Conservation (phyloP, 2,329 filamentous ascomycete genomes). For the Pseudopyrenochaeta lycopersici region DNA sequence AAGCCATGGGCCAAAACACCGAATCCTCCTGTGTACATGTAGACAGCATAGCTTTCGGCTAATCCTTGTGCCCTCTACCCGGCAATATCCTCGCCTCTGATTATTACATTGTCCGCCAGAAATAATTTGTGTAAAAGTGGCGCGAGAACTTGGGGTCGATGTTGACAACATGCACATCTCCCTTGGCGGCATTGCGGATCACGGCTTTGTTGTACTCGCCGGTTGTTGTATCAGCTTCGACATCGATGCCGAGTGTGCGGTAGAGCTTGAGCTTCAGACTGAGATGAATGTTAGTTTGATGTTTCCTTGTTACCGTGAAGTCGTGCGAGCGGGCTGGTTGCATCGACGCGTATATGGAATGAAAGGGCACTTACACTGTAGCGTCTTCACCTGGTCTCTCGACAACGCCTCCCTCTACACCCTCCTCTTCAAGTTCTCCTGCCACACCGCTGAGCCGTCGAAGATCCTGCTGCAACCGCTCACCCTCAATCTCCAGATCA, state of each 20-base stretch:
- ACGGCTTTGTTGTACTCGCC: slow-evolving; percentile 88
- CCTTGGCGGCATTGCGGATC: slow-evolving; percentile 83
- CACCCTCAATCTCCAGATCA: slow-evolving; percentile 93
- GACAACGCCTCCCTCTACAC: slow-evolving; percentile 75
- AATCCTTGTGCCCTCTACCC: not conserved
- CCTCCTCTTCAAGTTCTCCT: slow-evolving; percentile 85
- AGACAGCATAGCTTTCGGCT: not conserved
- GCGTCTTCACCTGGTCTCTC: slow-evolving; percentile 61
- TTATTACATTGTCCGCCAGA: slow-evolving; percentile 82
- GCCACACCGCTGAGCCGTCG: slow-evolving; percentile 78
- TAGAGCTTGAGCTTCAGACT: slow-evolving; percentile 89
- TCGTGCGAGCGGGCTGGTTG: too few relatives aligned
- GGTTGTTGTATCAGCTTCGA: slow-evolving; percentile 75
- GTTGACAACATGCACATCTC: slow-evolving; percentile 93
- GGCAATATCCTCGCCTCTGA: not conserved
- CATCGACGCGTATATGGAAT: too few relatives aligned
- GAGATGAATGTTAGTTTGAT: not conserved
- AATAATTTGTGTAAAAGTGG: slow-evolving; percentile 94
- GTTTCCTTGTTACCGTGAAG: not conserved
- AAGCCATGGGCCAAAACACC: not conserved
- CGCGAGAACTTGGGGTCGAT: slow-evolving; percentile 91
- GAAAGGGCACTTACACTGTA: slow-evolving; percentile 51
- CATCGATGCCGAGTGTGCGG: slow-evolving; percentile 87
- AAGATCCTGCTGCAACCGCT: slow-evolving; percentile 82
- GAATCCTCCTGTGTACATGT: not conserved